Base-by-base conservation (phyloP, 345 rosid genomes). In the Hibiscus syriacus region DNA sequence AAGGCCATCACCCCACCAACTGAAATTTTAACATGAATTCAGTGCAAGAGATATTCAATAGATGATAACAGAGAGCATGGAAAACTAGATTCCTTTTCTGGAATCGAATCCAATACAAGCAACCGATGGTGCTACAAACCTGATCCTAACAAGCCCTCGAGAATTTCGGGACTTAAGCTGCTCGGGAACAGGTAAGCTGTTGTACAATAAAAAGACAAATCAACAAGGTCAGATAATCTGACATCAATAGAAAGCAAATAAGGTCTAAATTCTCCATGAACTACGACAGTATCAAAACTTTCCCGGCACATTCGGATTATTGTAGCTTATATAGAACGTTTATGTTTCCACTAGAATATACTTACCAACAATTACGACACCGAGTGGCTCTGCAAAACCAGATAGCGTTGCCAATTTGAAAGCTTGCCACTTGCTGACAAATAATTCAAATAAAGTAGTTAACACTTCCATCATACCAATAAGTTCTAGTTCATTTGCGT, bases 1-100 rank as follows among this genome's bases (percentile, higher is more conserved):
- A 94, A 94, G 34, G 99, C 99, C 99, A 94, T 94, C 68, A 94
- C 95, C 67, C 99, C 99, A 71, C 99, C 97, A 79, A 94, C 99
- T 94, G 89, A 67, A 75, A 61, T 46, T 67, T 53, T 53, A 70
- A 64, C 55, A 72, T 49, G 52, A 59, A 13, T 29, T 34, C 63
- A 30, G 10, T 29, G 30, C 36, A 12, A 27, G 43, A 52, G 38
- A 30, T 66, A 10, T 60, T 14, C 38, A 57, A 13, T 5, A 41
- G 55, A 41, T 58, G 22, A 20, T 58, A 46, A 46, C 53, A 48
- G 53, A 19, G 46, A 13, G 48, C 48, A n/a, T 2, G 10, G 34
- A n/a, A 60, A 60, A 45, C 36, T 22, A 46, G 41, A 26, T 56
- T 64, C 46, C 25, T 22, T 66, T 67, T 60, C 32, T 14, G 5